Base-by-base conservation (phyloP, 2,329 filamentous ascomycete genomes). In the Botrytis paeoniae region DNA sequence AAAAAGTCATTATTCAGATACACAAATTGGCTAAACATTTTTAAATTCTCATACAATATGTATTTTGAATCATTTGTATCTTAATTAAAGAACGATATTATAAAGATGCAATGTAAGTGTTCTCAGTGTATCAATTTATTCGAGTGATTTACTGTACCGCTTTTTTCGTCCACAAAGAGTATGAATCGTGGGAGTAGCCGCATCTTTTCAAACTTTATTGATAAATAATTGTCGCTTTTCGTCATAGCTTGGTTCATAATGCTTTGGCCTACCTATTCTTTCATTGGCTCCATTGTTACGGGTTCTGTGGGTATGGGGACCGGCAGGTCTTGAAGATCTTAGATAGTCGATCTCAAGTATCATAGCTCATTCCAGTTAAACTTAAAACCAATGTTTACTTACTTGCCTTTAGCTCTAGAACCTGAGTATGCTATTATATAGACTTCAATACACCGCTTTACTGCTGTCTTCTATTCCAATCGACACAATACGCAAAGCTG, bases 51-150 rank as follows among this genome's bases (percentile, higher is more conserved):
- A n/a, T 16, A 7, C 3, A n/a, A 25, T 1, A 16, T 16, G 48
- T 14, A 25, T 51, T n/a, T 1, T 6, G 1, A 5, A n/a, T 12
- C 48, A 1, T 51, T 51, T 6, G 5, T 54, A 54, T 54, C 48
- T 54, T 16, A 0, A n/a, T 54, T n/a, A 3, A 3, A 54, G 7
- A 16, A 54, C 0, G 12, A n/a, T 16, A n/a, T 16, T 3, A 1
- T 54, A 25, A n/a, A 54, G 12, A 0, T 48, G 3, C 12, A 54
- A 54, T 16, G 3, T 14, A n/a, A n/a, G 48, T 54, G 25, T 5
- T n/a, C 6, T n/a, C 6, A 8, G n/a, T 51, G 48, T n/a, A 51
- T 51, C 9, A n/a, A n/a, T 14, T 12, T 4, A 51, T 48, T 48
- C 2, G 20, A 48, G 8, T 48, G 20, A 48, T 48, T 25, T 22